Percentiles rank a stretch among this genome's conserved stretches.
Conservation (phyloP, 495 filamentous ascomycete genomes). For the Tuber calosporum region DNA sequence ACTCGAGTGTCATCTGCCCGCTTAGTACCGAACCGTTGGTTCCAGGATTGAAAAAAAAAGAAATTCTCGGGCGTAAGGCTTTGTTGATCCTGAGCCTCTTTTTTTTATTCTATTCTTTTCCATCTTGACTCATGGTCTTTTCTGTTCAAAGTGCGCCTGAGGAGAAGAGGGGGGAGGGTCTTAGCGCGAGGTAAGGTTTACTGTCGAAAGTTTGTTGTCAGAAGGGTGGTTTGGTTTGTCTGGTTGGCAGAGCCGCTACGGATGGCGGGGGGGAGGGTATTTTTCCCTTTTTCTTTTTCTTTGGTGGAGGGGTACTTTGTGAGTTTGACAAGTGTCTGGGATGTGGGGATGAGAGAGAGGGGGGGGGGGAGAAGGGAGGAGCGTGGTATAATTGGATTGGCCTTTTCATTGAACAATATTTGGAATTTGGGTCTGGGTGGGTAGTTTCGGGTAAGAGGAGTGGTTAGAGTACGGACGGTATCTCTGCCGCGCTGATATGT, state of each 20-base stretch:
- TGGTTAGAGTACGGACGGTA: too few species aligned
- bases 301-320: background rate
- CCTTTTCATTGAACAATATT: background rate
- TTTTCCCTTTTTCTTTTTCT: background rate
- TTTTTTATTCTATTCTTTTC: too few species aligned
- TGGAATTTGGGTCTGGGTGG: background rate
- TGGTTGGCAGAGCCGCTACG: background rate
- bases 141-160: background rate
- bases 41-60: too few species aligned
- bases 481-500: background rate
- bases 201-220: background rate
- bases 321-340: too few species aligned
- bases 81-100: too few species aligned
- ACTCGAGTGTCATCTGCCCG: too few species aligned
- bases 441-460: background rate
- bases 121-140: too few species aligned
- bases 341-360: too few species aligned
- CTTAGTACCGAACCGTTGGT: too few species aligned
- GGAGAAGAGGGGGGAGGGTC: background rate
- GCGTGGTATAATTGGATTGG: background rate
- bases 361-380: background rate
- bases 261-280: background rate
- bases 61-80: too few species aligned
- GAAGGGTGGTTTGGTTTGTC: background rate
- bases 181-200: background rate